Evolutionary conservation across 768 basidiomycete species (phyloP).

Genomic region (Amylocystis lapponica): DNA sequence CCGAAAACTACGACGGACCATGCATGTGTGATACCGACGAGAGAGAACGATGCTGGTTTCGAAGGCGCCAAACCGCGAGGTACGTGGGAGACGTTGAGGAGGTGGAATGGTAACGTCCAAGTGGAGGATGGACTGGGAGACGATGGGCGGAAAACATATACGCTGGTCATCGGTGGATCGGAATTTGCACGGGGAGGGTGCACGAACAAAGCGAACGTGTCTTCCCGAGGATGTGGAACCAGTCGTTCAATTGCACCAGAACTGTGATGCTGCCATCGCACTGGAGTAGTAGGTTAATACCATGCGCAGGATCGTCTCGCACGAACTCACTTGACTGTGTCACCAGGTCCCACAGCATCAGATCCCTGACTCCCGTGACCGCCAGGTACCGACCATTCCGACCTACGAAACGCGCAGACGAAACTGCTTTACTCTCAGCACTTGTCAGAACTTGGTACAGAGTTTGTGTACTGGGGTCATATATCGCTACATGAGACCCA

Average conservation of each 20-base stretch:
- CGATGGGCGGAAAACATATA: slow-evolving; percentile 43
- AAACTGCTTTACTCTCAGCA: slow-evolving; percentile 43
- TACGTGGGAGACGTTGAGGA: slow-evolving; percentile 44
- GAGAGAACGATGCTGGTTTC: slow-evolving; percentile 37
- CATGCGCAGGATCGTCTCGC: neutral
- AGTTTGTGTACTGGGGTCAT: slow-evolving; percentile 59
- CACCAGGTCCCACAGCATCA: slow-evolving; percentile 73
- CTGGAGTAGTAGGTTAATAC: slow-evolving; percentile 30
- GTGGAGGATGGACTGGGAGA: slow-evolving; percentile 41
- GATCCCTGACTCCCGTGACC: slow-evolving; percentile 38
- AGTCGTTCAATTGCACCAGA: slow-evolving; percentile 35
- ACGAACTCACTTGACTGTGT: slow-evolving; percentile 46
- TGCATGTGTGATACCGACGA: slow-evolving; percentile 64
- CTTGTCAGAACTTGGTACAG: slow-evolving; percentile 55
- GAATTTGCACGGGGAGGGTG: slow-evolving; percentile 16
- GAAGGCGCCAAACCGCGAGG: no score
- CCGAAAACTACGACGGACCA: slow-evolving; percentile 70
- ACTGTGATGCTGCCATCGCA: slow-evolving; percentile 50
- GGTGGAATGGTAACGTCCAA: slow-evolving; percentile 52
- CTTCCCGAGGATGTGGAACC: slow-evolving; percentile 50
- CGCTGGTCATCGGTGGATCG: slow-evolving; percentile 22
- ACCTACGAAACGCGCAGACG: slow-evolving; percentile 62
- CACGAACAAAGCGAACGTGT: slow-evolving; percentile 57
- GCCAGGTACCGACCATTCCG: slow-evolving; percentile 64
- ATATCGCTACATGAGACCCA: slow-evolving; percentile 64